Base-by-base conservation (phyloP, 2,329 filamentous ascomycete genomes). In the Ophiocordyceps unilateralis region DNA sequence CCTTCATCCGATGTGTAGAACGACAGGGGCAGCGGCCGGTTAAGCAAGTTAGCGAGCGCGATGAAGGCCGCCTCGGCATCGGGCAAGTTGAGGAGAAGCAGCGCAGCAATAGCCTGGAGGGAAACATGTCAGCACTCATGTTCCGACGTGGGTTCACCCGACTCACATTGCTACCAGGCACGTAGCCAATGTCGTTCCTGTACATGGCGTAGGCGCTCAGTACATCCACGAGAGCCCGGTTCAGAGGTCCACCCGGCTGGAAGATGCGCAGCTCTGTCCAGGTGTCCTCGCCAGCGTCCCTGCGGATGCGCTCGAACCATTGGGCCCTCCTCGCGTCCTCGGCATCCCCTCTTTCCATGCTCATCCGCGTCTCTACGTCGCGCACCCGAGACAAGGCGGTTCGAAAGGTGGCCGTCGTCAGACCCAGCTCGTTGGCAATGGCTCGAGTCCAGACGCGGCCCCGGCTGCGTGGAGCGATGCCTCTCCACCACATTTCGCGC, bases 191-290 rank as follows among this genome's bases (percentile, higher is more conserved):
- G 55, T 91, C 84, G 50, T 78, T 81, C 47, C 84, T 73, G 60
- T 91, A 91, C 74, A 86, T 82, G 43, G 78, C 70, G 59, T 89
- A 89, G 7, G 84, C 85, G 52, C 78, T 78, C 46, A 89, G 67
- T 10, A 91, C 75, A 54, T 89, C 78, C 17, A 81, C 65, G 24
- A 91, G 64, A 32, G 72, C 68, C 45, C 76, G 66, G 54, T 88
- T 75, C 11, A 88, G 64, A 1, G 83, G 81, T 0, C 74, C 78
- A 15, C 63, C 72, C 6, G 67, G 62, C 51, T 80, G 72, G 55
- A 88, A 89, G 54, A 88, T 82, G 50, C 75, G 75, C 39, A 87
- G 62, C 44, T 87, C 81, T 2, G 72, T 70, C 67, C 81, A 88
- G 1, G 82, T 84, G 28, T 64, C 66, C 23, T 74, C 63, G 38